Base-by-base conservation (phyloP, 2,329 filamentous ascomycete species). In the Alternaria burnsii region DNA sequence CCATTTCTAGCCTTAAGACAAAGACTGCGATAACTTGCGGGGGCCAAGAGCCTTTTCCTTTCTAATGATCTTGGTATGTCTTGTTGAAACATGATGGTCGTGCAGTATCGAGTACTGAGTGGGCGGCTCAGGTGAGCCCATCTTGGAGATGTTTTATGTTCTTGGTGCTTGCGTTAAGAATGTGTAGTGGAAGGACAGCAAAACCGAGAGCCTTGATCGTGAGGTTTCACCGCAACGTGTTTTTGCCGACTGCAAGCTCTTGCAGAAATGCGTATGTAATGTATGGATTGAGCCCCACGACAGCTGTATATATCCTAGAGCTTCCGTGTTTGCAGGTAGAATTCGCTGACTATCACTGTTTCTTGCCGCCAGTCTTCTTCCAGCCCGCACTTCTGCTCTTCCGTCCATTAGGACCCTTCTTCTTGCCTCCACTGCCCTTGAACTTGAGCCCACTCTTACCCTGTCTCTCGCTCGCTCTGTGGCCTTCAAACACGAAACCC, bases 401-500 rank as follows among this genome's bases (percentile, higher is more conserved):
- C 46, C 82, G 80, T 56, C 82, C 75, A 48, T 78, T 81, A 18
- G 81, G 78, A 16, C 74, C 76, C 68, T 78, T 80, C 62, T 77
- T 78, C 62, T 77, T 76, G 1, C 62, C 63, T 12, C 74, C 80
- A 72, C 85, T 87, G 11, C 85, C 84, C 36, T 69, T 69, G 58
- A 85, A 81, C 71, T 87, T 87, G 58, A 86, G 74, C 20, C 89
- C 89, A 41, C 87, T 87, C 70, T 84, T 88, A 5, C 86, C 89
- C 61, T 89, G 87, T 58, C 84, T 89, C 32, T 85, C 81, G 55
- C 86, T 91, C 10, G 92, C 92, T 55, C 92, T 85, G 65, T 90
- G 88, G 0, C 92, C 92, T 77, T 96, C 92, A 70, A 94, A 94
- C n/a, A 94, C 86, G 64, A 94, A 87, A 16, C 84, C 82, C 77